Conservation (phyloP, 345 rosid genomes). For the Pistacia vera region DNA sequence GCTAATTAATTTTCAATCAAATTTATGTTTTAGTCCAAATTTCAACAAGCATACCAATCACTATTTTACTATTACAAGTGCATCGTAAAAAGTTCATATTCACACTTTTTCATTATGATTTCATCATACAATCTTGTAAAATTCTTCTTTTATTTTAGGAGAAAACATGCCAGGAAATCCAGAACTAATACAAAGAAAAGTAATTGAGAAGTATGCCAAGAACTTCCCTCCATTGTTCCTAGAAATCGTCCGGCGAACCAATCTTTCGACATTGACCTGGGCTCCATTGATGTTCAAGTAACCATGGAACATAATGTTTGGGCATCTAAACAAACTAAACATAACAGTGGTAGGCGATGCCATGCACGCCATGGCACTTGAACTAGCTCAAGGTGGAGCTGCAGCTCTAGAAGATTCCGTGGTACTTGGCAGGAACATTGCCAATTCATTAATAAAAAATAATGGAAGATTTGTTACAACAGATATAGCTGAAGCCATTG, state of each 20-base stretch:
- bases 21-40: too few relatives aligned
- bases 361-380: conserved; percentile 60
- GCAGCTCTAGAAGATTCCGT: conserved; percentile 46
- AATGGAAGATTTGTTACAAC: background rate
- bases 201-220: conserved; percentile 21
- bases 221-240: conserved; percentile 30
- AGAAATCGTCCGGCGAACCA: conserved; percentile 23
- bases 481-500: conserved; percentile 16
- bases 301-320: conserved; percentile 41
- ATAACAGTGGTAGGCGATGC: conserved; percentile 51
- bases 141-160: background rate
- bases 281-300: conserved; percentile 32
- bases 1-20: too few relatives aligned
- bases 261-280: conserved; percentile 37
- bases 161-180: conserved; percentile 15
- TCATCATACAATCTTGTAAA: too few relatives aligned
- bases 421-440: conserved; percentile 38
- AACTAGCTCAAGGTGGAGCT: conserved; percentile 50
- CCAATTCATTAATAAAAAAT: background rate
- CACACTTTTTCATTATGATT: too few relatives aligned
- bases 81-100: too few relatives aligned
- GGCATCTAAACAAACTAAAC: conserved; percentile 35
- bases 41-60: too few relatives aligned
- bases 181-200: conserved; percentile 26
- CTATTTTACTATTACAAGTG: too few relatives aligned